Base-by-base conservation (phyloP, 805 yeast genomes). In the Candida tallmaniae region DNA sequence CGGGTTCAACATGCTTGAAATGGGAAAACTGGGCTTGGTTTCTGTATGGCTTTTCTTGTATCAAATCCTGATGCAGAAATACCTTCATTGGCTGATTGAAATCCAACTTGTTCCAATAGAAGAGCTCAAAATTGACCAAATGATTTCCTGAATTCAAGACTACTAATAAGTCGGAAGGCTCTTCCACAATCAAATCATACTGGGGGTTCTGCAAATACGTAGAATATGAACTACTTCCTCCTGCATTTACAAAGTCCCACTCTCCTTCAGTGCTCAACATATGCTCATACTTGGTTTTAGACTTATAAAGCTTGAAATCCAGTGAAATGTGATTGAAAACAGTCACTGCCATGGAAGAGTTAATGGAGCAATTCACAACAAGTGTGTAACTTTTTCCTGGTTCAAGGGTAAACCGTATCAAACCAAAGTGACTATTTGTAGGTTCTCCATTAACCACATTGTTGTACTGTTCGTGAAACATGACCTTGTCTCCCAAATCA, bases 181-280 rank as follows among this genome's bases (percentile, higher is more conserved):
- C 38, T 2, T 35, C 23, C 0, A 56, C 50, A 9, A 50, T 49
- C 1, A 70, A 23, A 6, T 42, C 48, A 32, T 60, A 77, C 42
- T 78, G 84, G 0, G 86, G 86, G 41, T 80, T 80, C 7, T 59
- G 47, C 14, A 71, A 47, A 44, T 65, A 80, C 0, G 70, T 52
- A 5, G 69, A 58, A 16, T 58, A 38, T 0, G 69, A 39, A 75
- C 78, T 74, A 44, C 65, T 73, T 0, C 87, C 86, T 2, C 84
- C 85, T 29, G 68, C 52, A 11, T 51, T 53, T 3, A 50, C 52
- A 1, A 54, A 44, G 8, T 53, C 52, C 85, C 85, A 80, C 17
- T 48, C 47, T 13, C 67, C 80, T 1, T 49, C 34, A 2, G 54
- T 38, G 3, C 52, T 47, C 2, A 45, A 35, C 1, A 38, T 29